Percentiles rank a stretch among this genome's conserved stretches.
phyloP scores from a whole-genome alignment of 495 filamentous ascomycete genomes.

The Penicilliopsis zonata region DNA sequence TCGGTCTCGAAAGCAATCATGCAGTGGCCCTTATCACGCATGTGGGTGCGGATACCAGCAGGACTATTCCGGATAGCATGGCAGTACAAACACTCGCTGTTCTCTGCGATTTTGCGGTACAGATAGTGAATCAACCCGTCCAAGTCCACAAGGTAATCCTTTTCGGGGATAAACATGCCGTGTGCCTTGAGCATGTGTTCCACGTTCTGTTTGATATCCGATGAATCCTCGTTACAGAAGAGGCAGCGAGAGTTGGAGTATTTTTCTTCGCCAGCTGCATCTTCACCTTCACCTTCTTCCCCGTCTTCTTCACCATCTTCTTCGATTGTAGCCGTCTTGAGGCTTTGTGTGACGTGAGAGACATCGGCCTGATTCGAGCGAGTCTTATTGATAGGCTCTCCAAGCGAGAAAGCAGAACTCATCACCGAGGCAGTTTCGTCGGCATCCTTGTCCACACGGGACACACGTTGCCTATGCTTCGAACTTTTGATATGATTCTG shows the following conservation, averaged over 20 bases:
- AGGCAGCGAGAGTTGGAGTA: constrained; percentile 58
- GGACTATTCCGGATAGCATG: constrained; percentile 61
- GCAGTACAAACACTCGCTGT: constrained; percentile 77
- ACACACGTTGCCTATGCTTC: constrained; percentile 69
- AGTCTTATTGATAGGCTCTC: constrained; percentile 54
- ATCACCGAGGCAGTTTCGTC: constrained; percentile 78
- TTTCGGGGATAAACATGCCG: constrained; percentile 93
- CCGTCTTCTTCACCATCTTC: constrained; percentile 42
- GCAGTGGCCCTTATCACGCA: constrained; percentile 93
- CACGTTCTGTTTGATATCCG: constrained; percentile 59
- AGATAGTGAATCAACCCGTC: constrained; percentile 72
- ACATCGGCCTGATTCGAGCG: constrained; percentile 50
- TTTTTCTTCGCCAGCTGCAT: constrained; percentile 15
- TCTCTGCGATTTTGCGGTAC: constrained; percentile 59
- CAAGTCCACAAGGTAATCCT: constrained; percentile 63
- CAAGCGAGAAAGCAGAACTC: constrained; percentile 84
- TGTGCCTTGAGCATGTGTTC: constrained; percentile 86
- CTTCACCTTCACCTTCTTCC: constrained; percentile 15
- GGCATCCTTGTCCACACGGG: constrained; percentile 29
- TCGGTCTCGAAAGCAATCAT: constrained; percentile 88
- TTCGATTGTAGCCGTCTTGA: constrained; percentile 61
- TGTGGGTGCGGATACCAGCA: constrained; percentile 77
- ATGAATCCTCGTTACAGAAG: constrained; percentile 78
- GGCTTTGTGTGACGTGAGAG: constrained; percentile 63
- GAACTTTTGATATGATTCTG: constrained; percentile 84